A percentile compares a stretch with the other conserved stretches of the same genome.
These are phyloP conservation scores for Globisporangium echinulatum DNA, from an alignment of 352 stramenopile genomes.

Conservation along the genomic window DNA sequence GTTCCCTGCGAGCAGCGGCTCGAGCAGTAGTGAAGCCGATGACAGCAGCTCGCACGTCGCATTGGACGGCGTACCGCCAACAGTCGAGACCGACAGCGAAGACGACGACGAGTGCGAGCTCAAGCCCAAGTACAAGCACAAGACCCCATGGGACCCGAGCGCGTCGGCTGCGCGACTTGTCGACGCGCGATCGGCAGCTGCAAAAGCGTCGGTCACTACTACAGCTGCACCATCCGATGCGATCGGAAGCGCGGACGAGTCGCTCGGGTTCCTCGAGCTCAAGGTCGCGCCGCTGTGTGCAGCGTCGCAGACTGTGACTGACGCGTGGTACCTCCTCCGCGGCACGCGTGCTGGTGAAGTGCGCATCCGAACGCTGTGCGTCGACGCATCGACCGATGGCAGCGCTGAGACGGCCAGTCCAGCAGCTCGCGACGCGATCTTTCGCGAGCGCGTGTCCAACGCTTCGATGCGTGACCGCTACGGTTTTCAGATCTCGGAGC, in stretches of 20 bases:
- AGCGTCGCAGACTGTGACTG: conserved; percentile 27
- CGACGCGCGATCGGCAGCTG: neutral
- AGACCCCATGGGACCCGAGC: neutral
- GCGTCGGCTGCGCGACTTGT: neutral
- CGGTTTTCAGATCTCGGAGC: conserved; percentile 52
- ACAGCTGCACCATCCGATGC: neutral
- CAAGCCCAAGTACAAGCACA: neutral
- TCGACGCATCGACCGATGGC: conserved; percentile 16
- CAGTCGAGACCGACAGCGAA: conserved; percentile 27
- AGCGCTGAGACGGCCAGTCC: neutral
- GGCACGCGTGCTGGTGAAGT: conserved; percentile 52
- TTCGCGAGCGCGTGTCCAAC: conserved; percentile 29
- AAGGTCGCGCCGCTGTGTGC: conserved; percentile 30
- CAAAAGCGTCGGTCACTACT: neutral
- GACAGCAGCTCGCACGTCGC: neutral
- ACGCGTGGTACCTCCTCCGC: conserved; percentile 53
- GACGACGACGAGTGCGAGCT: conserved; percentile 4
- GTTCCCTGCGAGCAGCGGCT: conserved; percentile 32
- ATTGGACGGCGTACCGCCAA: neutral
- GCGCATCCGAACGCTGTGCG: conserved; percentile 53
- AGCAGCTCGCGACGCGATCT: conserved; percentile 24
- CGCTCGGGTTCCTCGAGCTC: conserved; percentile 50
- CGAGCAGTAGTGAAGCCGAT: conserved; percentile 10
- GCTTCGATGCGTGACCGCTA: conserved; percentile 46
- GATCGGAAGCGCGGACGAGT: conserved; percentile 27